These are phyloP conservation scores for Darksidea phi DNA, from an alignment of 495 filamentous ascomycete genomes.

Conservation along the genomic window DNA sequence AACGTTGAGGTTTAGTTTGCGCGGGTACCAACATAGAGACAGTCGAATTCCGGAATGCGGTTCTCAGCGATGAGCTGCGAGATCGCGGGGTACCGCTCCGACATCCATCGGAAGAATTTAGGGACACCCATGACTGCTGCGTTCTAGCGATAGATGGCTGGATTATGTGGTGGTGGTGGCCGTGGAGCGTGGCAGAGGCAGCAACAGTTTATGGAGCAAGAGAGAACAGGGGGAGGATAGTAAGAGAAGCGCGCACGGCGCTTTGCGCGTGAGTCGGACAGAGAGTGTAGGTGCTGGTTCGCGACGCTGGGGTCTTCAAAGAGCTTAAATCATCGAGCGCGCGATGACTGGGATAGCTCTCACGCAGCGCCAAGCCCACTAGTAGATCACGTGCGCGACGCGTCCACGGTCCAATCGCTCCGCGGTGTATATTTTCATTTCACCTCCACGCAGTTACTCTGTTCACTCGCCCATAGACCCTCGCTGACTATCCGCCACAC, in stretches of 20 bases:
- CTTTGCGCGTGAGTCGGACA: not conserved
- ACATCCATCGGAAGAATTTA: constrained; percentile 95
- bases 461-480: not conserved
- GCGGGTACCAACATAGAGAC: constrained; percentile 69
- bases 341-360: not conserved
- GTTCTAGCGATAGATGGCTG: not conserved
- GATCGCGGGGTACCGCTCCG: constrained; percentile 97
- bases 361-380: not conserved
- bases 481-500: not conserved
- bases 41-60: constrained; percentile 98
- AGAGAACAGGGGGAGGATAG: constrained; percentile 9
- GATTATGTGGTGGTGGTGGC: constrained; percentile 5
- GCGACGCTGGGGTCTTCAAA: constrained; percentile 38
- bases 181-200: not conserved
- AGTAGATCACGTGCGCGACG: constrained; percentile 9
- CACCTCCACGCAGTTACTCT: not conserved
- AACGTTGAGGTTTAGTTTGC: not conserved
- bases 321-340: constrained; percentile 1
- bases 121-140: constrained; percentile 75
- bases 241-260: constrained; percentile 19
- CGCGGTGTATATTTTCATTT: no score
- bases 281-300: constrained; percentile 27
- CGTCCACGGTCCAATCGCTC: not conserved
- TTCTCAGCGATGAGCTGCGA: constrained; percentile 99
- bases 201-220: not conserved